phyloP scores from a whole-genome alignment of 768 basidiomycete genomes.

The Scleroderma citrinum region DNA sequence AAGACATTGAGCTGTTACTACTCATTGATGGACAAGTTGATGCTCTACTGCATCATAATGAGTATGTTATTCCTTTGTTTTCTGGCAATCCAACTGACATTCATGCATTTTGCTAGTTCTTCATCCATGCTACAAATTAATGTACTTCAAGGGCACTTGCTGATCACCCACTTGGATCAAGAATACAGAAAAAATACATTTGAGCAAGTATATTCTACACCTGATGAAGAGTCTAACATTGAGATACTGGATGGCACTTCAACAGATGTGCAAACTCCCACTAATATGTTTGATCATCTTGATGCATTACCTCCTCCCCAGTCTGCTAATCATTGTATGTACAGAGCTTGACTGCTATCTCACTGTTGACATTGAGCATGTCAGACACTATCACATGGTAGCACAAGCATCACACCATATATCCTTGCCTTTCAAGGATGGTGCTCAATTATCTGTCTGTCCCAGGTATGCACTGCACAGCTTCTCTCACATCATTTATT shows the following conservation, averaged over 20 bases:
- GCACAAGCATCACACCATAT: conserved; percentile 13
- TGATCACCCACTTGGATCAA: too few species aligned
- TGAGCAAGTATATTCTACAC: too few species aligned
- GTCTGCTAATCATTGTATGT: not conserved
- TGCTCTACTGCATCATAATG: conserved; percentile 24
- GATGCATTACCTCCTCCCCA: not conserved
- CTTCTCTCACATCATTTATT: not conserved
- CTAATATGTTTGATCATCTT: not conserved
- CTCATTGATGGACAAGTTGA: conserved; percentile 13
- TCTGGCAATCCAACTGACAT: too few species aligned
- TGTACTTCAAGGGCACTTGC: too few species aligned
- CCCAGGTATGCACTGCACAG: conserved; percentile 27
- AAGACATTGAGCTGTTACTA: conserved; percentile 23
- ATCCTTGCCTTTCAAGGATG: conserved; percentile 20
- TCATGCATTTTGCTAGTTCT: too few species aligned
- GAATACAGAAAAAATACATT: too few species aligned
- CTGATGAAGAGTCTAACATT: too few species aligned
- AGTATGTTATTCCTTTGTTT: conserved; percentile 8
- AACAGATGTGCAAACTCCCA: not conserved
- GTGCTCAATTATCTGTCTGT: not conserved
- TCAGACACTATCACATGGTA: conserved; percentile 4
- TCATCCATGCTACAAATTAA: too few species aligned
- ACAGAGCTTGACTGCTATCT: not conserved
- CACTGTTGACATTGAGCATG: conserved; percentile 5
- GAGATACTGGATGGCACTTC: too few species aligned